Conservation (phyloP, 2,329 filamentous ascomycete species). For the Ceratocystis colombiana region DNA sequence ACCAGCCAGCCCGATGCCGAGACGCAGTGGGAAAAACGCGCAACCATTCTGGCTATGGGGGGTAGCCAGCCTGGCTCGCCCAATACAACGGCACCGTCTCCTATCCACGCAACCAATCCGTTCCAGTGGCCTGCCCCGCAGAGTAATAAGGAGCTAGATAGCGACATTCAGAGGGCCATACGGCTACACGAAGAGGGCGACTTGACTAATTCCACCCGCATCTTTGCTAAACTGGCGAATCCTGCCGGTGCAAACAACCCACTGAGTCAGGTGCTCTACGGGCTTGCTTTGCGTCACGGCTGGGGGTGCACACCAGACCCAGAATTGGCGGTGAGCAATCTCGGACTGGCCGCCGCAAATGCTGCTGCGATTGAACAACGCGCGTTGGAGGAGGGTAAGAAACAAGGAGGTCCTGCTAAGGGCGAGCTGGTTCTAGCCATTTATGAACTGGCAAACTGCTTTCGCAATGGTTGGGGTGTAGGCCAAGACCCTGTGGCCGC, state of each 20-base stretch:
- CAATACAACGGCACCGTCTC: constrained; percentile 29
- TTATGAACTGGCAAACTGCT: constrained; percentile 86
- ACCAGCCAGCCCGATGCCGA: constrained; percentile 40
- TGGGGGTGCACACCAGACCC: constrained; percentile 77
- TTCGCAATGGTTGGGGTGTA: constrained; percentile 90
- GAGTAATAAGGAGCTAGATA: constrained; percentile 40
- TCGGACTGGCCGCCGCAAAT: constrained; percentile 81
- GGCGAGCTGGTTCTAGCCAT: constrained; percentile 94
- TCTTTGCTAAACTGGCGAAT: constrained; percentile 78
- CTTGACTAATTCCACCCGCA: constrained; percentile 64
- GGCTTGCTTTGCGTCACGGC: constrained; percentile 80
- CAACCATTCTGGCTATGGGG: constrained; percentile 60
- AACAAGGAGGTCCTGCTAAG: constrained; percentile 88
- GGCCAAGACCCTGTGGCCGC: constrained; percentile 77
- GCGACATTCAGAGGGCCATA: constrained; percentile 91
- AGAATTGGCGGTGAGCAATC: constrained; percentile 65
- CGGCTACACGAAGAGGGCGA: constrained; percentile 78
- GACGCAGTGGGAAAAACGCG: constrained; percentile 82
- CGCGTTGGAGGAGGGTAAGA: constrained; percentile 76
- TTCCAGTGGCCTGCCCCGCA: constrained; percentile 30
- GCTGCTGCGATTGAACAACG: constrained; percentile 77
- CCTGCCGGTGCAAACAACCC: constrained; percentile 80
- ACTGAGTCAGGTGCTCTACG: constrained; percentile 89
- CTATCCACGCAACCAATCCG: constrained; percentile 26
- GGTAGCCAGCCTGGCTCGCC: constrained; percentile 33